Base-by-base conservation (phyloP, 768 basidiomycete species). In the Mycena galericulata region DNA sequence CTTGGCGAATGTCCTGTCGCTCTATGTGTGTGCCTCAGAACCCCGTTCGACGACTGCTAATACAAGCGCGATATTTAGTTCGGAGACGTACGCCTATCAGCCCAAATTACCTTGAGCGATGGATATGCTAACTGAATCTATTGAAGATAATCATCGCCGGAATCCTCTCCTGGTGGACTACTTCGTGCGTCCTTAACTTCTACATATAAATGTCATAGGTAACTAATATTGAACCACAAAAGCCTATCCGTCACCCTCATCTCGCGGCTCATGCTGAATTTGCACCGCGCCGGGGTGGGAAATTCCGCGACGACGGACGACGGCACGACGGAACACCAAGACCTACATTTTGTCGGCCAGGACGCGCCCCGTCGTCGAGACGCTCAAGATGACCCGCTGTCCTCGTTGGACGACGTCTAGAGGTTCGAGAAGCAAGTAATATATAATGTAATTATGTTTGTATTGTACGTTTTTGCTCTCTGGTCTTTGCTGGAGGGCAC, bases 161-260 rank as follows among this genome's bases (percentile, higher is more conserved):
- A 0, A 61, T 70, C 26, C 69, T 70, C 2, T 50, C 64, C 8
- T 70, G 69, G 69, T 57, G 64, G 60, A 70, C 69, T 1, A 70
- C 69, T 1, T 70, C 69, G 64, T 65, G 43, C 56, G 63, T 45
- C 7, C 30, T 32, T 27, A n/a, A 36, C 34, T 14, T 8, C 38
- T 45, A 24, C 1, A 10, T 49, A 30, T 34, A 9, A 41, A 12
- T 43, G 12, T 20, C 9, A 4, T 32, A 14, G 6, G 18, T 12
- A 1, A 2, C 12, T 34, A 24, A 54, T 3, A 32, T 30, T 18
- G 29, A 20, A 40, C 7, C 3, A 10, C 11, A 14, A 2, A 26
- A 69, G 68, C 6, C 47, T 70, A 2, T 70, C 68, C 34, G 59
- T 70, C 0, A 50, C 59, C 7, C 58, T 67, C 30, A 49, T 49